Conservation (phyloP, 306 rosid species). For the Vigna trinervia region DNA sequence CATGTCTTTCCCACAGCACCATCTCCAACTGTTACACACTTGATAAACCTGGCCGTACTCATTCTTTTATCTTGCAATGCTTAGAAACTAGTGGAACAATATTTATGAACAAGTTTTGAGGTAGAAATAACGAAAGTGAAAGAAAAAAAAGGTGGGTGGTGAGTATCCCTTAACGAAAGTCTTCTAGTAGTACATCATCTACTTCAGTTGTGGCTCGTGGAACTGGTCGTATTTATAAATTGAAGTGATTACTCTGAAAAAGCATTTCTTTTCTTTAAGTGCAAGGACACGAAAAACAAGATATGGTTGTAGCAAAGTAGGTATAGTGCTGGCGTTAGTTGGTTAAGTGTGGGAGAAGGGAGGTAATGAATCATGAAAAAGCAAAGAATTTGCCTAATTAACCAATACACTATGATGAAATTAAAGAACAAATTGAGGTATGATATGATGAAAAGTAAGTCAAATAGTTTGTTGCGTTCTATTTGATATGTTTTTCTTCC, state of each 20-base stretch:
- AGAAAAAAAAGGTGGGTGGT: not conserved
- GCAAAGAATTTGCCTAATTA: constrained; percentile 49
- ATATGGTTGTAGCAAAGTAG: constrained; percentile 56
- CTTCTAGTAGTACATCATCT: not conserved
- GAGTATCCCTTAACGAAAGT: too few species aligned
- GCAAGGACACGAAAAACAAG: constrained; percentile 64
- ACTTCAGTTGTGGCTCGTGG: constrained; percentile 45
- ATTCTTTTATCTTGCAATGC: constrained; percentile 47
- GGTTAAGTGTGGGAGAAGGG: constrained; percentile 96
- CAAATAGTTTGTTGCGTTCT: constrained; percentile 44
- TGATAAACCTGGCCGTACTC: constrained; percentile 91
- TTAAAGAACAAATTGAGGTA: constrained; percentile 37
- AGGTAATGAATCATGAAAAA: constrained; percentile 68
- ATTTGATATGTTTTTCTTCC: constrained; percentile 27
- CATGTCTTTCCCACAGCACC: constrained; percentile 98
- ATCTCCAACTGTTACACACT: constrained; percentile 96
- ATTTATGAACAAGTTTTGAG: constrained; percentile 32
- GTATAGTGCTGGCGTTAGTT: constrained; percentile 84
- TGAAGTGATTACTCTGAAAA: constrained; percentile 38
- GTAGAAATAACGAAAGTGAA: constrained; percentile 26
- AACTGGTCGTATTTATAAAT: constrained; percentile 35
- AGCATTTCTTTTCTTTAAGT: constrained; percentile 83
- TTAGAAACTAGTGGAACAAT: constrained; percentile 32
- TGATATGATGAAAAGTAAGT: constrained; percentile 47
- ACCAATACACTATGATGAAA: constrained; percentile 49